These are phyloP conservation scores for Ceratocystis smalleyi DNA, from an alignment of 2,329 filamentous ascomycete species.

Conservation along the genomic window DNA sequence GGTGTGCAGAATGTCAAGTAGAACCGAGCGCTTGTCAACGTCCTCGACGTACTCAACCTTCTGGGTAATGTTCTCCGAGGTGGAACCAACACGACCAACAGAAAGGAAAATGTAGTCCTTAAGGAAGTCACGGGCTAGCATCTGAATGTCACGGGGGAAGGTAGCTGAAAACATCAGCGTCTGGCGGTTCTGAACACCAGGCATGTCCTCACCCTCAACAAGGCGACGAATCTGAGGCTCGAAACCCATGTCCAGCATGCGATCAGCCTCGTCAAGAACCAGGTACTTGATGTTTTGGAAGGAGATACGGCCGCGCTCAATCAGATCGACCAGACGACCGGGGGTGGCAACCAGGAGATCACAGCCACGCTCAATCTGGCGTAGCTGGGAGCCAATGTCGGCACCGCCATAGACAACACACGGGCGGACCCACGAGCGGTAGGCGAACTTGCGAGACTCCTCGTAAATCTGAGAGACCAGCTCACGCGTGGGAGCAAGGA, in stretches of 20 bases:
- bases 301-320: conserved; percentile 96
- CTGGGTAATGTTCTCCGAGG: conserved; percentile 99
- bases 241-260: conserved; percentile 99
- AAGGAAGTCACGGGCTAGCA: conserved; percentile 95
- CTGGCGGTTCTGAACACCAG: conserved; percentile 63
- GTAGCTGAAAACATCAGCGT: conserved; percentile 99
- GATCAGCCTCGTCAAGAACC: conserved; percentile 96
- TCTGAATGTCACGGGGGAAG: conserved; percentile 97
- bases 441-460: conserved; percentile 93
- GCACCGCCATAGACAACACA: conserved; percentile 98
- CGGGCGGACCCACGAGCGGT: conserved; percentile 95
- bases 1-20: conserved; percentile 93
- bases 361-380: conserved; percentile 92
- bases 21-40: conserved; percentile 89
- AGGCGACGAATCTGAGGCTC: conserved; percentile 98
- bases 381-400: conserved; percentile 94
- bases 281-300: conserved; percentile 98
- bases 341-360: conserved; percentile 95
- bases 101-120: conserved; percentile 99
- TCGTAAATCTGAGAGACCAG: conserved; percentile 98
- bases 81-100: conserved; percentile 94
- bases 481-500: conserved; percentile 93
- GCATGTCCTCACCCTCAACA: conserved; percentile 98
- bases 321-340: conserved; percentile 91
- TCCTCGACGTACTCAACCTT: conserved; percentile 98